Conservation (phyloP, 2,329 filamentous ascomycete genomes). For the Neonectria magnoliae region DNA sequence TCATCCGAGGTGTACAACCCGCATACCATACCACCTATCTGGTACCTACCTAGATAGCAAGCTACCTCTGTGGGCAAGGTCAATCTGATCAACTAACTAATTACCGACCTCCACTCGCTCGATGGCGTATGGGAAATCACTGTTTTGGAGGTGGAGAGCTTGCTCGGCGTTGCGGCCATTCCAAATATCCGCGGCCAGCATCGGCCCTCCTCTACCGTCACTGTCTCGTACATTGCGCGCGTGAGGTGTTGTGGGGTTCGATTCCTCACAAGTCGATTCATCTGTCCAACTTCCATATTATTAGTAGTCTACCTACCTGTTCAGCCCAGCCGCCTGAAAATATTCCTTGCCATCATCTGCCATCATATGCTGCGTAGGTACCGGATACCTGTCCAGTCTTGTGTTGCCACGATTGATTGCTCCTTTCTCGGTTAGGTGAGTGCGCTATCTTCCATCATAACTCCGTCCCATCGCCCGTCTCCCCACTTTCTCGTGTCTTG, state of each 20-base stretch:
- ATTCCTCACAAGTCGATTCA: slow-evolving; percentile 1
- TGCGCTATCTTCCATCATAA: slow-evolving; percentile 15
- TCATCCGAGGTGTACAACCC: background rate
- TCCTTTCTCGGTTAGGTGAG: background rate
- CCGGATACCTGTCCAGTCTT: background rate
- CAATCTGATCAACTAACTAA: background rate
- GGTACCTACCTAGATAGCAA: too few relatives aligned
- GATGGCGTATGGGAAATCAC: background rate
- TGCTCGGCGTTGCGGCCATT: slow-evolving; percentile 39
- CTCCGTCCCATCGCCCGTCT: background rate
- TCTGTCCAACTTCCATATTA: background rate
- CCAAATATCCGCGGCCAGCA: slow-evolving; percentile 39
- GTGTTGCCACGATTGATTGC: background rate
- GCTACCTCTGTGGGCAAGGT: background rate
- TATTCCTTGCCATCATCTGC: background rate
- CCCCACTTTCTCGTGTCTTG: slow-evolving; percentile 17
- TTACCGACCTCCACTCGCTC: too few relatives aligned
- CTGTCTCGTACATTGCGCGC: slow-evolving; percentile 3
- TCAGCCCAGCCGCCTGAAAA: background rate
- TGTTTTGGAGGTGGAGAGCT: slow-evolving; percentile 6
- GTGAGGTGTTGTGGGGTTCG: slow-evolving; percentile 16
- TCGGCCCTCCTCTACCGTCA: slow-evolving; percentile 19
- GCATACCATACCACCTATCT: background rate
- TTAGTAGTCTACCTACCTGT: background rate
- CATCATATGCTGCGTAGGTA: too few relatives aligned